Evolutionary conservation across 2,329 filamentous ascomycete genomes (phyloP), one percentile per base, ranked within the genome.

Genomic region (Microsporum canis): DNA sequence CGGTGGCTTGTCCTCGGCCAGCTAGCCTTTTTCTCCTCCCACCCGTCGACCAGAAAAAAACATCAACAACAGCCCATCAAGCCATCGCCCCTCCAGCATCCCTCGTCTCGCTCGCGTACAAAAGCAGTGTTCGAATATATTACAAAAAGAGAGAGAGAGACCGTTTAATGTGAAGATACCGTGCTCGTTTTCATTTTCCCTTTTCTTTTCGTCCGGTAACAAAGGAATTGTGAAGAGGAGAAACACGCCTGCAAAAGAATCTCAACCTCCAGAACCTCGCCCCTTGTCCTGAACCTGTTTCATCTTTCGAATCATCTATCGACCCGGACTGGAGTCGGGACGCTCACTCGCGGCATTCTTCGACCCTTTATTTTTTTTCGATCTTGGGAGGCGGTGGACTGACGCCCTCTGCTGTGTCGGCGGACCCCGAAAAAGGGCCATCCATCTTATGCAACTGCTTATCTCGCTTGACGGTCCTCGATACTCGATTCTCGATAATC

Each of bases 121-220:
- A 34, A 14, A 36, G 33, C 51, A 6, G 33, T 36, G 10, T n/a
- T 33, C 51, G 51, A n/a, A 47, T 47, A 27, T 47, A 47, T 8
- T 14, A 5, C 3, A 47, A 31, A 23, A 23, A 23, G 17, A 23
- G 17, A 23, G 17, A 23, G 17, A 59, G 57, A 34, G 49, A 23
- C 64, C 65, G 36, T 8, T 34, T 47, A 57, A 57, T 57, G 34
- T 57, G 55, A 57, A 27, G n/a, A 14, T 31, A 57, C 57, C 34
- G 34, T 39, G 29, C 49, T 31, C 10, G 23, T 39, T n/a, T 23
- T 56, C 51, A 23, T 39, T 6, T 27, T 53, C 10, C 39, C 23
- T 6, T 23, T 56, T 36, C 49, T 23, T 36, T 27, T 27, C n/a
- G 10, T 57, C 12, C 31, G 33, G 39, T 29, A 55, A 39, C 47